Percentiles rank a stretch among this genome's conserved stretches.
Conservation (phyloP, 768 basidiomycete genomes). For the Aureoboletus auriporus region DNA sequence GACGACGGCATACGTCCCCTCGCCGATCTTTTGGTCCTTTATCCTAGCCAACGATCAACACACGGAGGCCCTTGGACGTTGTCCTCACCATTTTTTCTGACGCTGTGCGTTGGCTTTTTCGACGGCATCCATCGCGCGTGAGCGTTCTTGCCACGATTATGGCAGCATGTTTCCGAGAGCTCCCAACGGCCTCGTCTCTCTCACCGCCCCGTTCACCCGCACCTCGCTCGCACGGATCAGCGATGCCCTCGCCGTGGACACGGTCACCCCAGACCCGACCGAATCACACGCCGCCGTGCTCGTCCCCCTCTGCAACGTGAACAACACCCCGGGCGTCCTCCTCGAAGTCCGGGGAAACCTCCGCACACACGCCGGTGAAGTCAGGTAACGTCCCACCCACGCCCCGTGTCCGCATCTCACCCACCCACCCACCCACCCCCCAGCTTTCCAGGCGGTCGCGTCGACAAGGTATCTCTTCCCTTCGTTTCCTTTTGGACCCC, state of each 20-base stretch:
- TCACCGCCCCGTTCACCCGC: constrained; percentile 35
- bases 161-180: too few species aligned
- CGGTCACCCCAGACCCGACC: constrained; percentile 14
- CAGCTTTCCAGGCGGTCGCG: constrained; percentile 74
- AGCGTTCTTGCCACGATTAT: too few species aligned
- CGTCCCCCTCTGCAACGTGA: constrained; percentile 75
- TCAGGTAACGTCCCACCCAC: constrained; percentile 46
- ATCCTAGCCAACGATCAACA: constrained; percentile 42
- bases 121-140: constrained; percentile 65
- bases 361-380: constrained; percentile 75
- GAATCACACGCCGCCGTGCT: constrained; percentile 64
- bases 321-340: constrained; percentile 59
- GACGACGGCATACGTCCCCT: constrained; percentile 95
- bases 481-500: too few species aligned
- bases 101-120: constrained; percentile 73
- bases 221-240: constrained; percentile 31
- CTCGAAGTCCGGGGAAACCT: constrained; percentile 66
- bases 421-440: background rate
- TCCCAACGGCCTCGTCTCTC: too few species aligned
- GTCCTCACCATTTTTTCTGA: constrained; percentile 60
- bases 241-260: constrained; percentile 20
- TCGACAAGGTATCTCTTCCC: constrained; percentile 47
- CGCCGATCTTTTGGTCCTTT: constrained; percentile 80
- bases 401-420: too few species aligned
- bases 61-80: background rate